Base-by-base conservation (phyloP, 2,329 filamentous ascomycete species). In the Xenoacremonium recifei region DNA sequence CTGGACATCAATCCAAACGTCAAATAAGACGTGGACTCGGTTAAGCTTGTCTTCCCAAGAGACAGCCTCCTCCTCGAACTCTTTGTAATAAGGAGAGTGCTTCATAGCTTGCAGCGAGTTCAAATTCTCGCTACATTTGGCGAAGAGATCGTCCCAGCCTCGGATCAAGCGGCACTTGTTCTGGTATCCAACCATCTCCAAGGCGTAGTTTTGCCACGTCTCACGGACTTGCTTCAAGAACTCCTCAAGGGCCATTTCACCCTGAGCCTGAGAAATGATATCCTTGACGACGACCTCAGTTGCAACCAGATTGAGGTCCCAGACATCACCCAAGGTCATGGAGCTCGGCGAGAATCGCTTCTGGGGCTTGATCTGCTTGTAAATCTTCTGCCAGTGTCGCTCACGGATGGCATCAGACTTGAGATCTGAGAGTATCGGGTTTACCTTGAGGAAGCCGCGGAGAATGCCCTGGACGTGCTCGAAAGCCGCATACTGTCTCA, bases 1-100 rank as follows among this genome's bases (percentile, higher is more conserved):
- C 66, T 99, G 93, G n/a, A 99, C 95, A 68, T 99, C 95, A 57
- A 99, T 99, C 95, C 95, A 99, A 13, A 99, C 91, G 64, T 99
- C 93, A 60, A 99, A 99, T 9, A 99, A 78, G 13, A 99, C 89
- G 62, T 99, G 93, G 3, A 99, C 90, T 34, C 93, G 84, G 65
- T 97, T 99, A 19, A 99, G 78, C 65, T 95, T 96, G 68, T 99
- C 95, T 68, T 99, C 95, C 93, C 93, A 99, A 1, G 87, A 81
- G 1, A 90, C 87, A 6, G 95, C 95, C 56, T 99, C 93, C 58
- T 99, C 93, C 63, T 99, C 93, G 49, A 99, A 99, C 58, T 97
- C 92, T 66, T 96, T 97, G 76, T 96, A 99, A 67, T 99, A 99
- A 0, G 93, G 93, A 5, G 93, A 99, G 66, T 99, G 92, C 62